phyloP scores from a whole-genome alignment of 1,284 basidiomycete genomes.

The Cutaneotrichosporon cavernicola region DNA sequence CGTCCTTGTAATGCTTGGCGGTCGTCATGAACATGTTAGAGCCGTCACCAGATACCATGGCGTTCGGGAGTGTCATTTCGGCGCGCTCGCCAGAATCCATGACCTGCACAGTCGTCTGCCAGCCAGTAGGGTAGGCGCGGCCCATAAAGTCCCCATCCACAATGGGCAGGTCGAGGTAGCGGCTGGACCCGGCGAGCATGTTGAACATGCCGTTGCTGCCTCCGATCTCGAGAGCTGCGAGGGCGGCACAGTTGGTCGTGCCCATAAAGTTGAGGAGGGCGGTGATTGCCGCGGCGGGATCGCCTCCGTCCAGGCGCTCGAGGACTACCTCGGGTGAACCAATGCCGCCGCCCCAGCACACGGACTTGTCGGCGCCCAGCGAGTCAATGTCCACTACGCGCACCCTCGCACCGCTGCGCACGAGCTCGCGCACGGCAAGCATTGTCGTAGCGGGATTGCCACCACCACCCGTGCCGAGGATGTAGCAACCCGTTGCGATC shows the following conservation, averaged over 20 bases:
- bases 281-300: slow-evolving; percentile 12
- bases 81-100: slow-evolving; percentile 30
- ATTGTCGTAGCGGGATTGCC: slow-evolving; percentile 33
- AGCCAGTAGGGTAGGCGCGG: slow-evolving; percentile 32
- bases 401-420: slow-evolving; percentile 33
- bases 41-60: slow-evolving; percentile 38
- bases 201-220: slow-evolving; percentile 63
- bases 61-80: slow-evolving; percentile 29
- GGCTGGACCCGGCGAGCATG: slow-evolving; percentile 54
- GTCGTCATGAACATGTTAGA: slow-evolving; percentile 30
- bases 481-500: slow-evolving; percentile 45
- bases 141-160: slow-evolving; percentile 56
- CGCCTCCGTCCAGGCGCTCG: slow-evolving; percentile 33
- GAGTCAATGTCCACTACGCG: slow-evolving; percentile 36
- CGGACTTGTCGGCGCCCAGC: slow-evolving; percentile 22
- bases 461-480: slow-evolving; percentile 47
- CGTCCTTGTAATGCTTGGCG: slow-evolving; percentile 32
- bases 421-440: slow-evolving; percentile 35
- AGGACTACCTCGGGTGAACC: slow-evolving; percentile 57
- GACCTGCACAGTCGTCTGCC: slow-evolving; percentile 39
- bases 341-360: slow-evolving; percentile 52
- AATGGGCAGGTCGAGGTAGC: slow-evolving; percentile 48
- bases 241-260: slow-evolving; percentile 22
- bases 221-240: slow-evolving; percentile 52
- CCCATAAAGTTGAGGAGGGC: slow-evolving; percentile 26